phyloP scores from a whole-genome alignment of 768 basidiomycete genomes.

The Boletellus ananas region DNA sequence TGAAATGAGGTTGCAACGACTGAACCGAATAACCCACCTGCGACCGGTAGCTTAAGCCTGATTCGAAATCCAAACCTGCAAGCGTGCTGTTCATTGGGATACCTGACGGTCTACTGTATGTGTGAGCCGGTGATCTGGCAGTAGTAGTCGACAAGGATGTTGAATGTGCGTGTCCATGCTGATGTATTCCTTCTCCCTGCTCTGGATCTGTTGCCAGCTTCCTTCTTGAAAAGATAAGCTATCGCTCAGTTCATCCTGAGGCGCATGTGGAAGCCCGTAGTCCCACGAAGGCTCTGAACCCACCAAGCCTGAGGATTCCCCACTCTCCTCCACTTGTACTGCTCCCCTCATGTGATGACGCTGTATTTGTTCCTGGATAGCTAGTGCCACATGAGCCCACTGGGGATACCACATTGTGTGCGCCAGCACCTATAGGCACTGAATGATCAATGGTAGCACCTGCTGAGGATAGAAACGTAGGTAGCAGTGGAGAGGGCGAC shows the following conservation, averaged over 20 bases:
- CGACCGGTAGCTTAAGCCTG: neutral
- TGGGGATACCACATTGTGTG: conserved; percentile 17
- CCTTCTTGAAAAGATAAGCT: conserved; percentile 1
- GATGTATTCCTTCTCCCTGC: neutral
- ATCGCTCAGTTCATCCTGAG: neutral
- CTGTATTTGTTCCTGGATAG: conserved; percentile 16
- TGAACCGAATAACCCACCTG: conserved; percentile 5
- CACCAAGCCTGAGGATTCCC: conserved; percentile 13
- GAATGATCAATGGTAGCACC: conserved; percentile 9
- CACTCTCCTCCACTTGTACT: conserved; percentile 10
- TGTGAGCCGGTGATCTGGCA: conserved; percentile 14
- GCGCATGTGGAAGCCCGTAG: neutral
- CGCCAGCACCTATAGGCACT: conserved; percentile 13
- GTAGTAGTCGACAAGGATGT: conserved; percentile 26
- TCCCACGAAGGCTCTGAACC: conserved; percentile 10
- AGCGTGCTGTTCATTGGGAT: neutral
- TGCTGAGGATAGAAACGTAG: neutral
- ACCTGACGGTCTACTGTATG: neutral
- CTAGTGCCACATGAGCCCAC: conserved; percentile 23
- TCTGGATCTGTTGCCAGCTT: neutral
- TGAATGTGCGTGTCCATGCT: conserved; percentile 11
- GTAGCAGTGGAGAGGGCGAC: neutral
- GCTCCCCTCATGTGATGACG: conserved; percentile 19
- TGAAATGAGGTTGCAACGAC: neutral
- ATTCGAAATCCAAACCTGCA: neutral